Percentiles rank a stretch among this genome's conserved stretches.
These are phyloP conservation scores for Lineolata rhizophorae DNA, from an alignment of 495 filamentous ascomycete species.

Conservation along the genomic window DNA sequence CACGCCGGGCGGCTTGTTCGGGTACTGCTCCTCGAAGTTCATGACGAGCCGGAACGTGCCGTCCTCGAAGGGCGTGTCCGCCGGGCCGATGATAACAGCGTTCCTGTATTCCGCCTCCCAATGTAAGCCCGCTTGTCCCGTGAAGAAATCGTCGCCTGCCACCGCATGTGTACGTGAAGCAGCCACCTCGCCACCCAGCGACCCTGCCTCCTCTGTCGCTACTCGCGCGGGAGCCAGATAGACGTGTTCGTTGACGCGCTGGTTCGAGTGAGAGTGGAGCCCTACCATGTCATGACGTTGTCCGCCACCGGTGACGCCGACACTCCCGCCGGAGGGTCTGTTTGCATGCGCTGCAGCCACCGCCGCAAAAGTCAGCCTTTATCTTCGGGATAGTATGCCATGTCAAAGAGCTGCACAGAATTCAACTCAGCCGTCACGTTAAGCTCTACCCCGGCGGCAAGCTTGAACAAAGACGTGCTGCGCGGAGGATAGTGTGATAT, in stretches of 20 bases:
- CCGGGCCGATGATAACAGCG: conserved; percentile 93
- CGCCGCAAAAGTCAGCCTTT: neutral
- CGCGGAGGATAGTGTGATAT: too few species aligned
- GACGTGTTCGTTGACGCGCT: too few species aligned
- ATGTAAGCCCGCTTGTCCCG: conserved; percentile 2
- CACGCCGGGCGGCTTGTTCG: conserved; percentile 91
- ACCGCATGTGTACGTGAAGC: neutral
- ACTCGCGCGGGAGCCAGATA: too few species aligned
- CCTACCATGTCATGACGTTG: conserved; percentile 98
- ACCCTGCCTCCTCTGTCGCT: too few species aligned
- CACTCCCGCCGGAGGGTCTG: conserved; percentile 89
- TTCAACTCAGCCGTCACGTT: neutral
- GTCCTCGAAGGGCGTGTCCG: conserved; percentile 95
- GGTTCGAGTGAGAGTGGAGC: conserved; percentile 5
- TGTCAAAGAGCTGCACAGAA: neutral
- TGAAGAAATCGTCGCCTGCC: conserved; percentile 4
- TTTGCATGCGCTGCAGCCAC: conserved; percentile 84
- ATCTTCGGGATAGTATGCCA: too few species aligned
- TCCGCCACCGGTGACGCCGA: conserved; percentile 92
- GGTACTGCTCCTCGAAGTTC: conserved; percentile 98
- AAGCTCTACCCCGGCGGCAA: too few species aligned
- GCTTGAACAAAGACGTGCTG: too few species aligned
- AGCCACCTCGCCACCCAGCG: neutral
- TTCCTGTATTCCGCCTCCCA: conserved; percentile 62
- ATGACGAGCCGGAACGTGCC: conserved; percentile 94